These are phyloP conservation scores for Conringia planisiliqua DNA, from an alignment of 345 rosid genomes.

Conservation along the genomic window DNA sequence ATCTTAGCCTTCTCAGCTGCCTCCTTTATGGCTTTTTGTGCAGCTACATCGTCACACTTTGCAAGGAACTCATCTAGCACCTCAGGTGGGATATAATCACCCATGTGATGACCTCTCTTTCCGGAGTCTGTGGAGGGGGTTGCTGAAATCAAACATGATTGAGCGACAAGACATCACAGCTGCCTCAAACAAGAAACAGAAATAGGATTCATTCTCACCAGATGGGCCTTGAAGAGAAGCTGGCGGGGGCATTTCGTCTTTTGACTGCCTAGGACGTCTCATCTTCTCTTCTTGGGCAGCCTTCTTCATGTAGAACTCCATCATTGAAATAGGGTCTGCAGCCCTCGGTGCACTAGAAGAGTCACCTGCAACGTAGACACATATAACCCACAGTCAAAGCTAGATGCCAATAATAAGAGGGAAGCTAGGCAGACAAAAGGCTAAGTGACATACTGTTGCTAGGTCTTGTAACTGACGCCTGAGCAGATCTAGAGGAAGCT, in stretches of 20 bases:
- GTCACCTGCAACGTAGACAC: slow-evolving; percentile 29
- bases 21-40: slow-evolving; percentile 64
- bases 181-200: slow-evolving; percentile 6
- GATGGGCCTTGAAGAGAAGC: slow-evolving; percentile 78
- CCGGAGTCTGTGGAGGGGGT: slow-evolving; percentile 35
- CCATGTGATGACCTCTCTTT: slow-evolving; percentile 98
- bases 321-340: slow-evolving; percentile 93
- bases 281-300: slow-evolving; percentile 93
- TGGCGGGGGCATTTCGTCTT: slow-evolving; percentile 99
- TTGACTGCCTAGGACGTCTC: slow-evolving; percentile 92
- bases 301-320: slow-evolving; percentile 98
- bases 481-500: slow-evolving; percentile 36
- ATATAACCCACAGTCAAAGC: slow-evolving; percentile 15
- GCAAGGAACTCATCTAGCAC: slow-evolving; percentile 95
- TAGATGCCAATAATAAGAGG: background rate
- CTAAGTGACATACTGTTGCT: slow-evolving; percentile 35
- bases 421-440: background rate
- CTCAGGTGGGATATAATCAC: slow-evolving; percentile 88
- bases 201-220: slow-evolving; percentile 18
- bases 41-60: slow-evolving; percentile 70
- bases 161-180: slow-evolving; percentile 15
- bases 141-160: slow-evolving; percentile 23
- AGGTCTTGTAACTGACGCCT: slow-evolving; percentile 43
- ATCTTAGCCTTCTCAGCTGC: slow-evolving; percentile 76
- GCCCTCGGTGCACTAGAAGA: slow-evolving; percentile 36